Base-by-base conservation (phyloP, 192 early-diverging fungal species). In the Chytriomyces confervae region DNA sequence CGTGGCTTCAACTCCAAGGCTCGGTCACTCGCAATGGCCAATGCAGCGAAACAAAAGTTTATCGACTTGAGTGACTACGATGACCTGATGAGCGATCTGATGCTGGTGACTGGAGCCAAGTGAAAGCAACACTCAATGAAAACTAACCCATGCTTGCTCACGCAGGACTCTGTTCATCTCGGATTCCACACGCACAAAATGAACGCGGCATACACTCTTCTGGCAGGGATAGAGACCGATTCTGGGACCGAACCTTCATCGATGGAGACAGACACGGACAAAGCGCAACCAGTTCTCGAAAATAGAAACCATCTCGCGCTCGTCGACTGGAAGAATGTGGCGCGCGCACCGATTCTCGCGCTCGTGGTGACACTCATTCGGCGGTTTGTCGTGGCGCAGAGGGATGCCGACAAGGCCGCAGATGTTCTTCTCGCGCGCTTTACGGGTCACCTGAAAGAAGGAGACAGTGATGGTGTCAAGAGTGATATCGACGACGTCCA, bases 171-270 rank as follows among this genome's bases (percentile, higher is more conserved):
- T 44, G 47, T 86, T 43, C 84, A 73, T 77, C 79, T 88, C 23
- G 80, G 80, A 5, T 86, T 84, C 77, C 64, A 24, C 5, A 85
- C 87, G 1, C 87, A 88, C 69, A 88, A 88, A 77, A 86, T 86
- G 84, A 86, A 84, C 63, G 62, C 43, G 20, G 63, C 61, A 50
- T 83, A 78, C 69, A 76, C 73, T 63, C 64, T 62, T n/a, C 49
- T 65, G 23, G 70, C 13, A 7, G 6, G 43, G 46, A 43, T 50
- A 45, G 69, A 20, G 29, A 46, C 29, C 51, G 57, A 23, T 60
- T 46, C 72, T 16, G 53, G 61, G 18, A n/a, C 71, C 18, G 16
- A 64, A n/a, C 49, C 50, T 27, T n/a, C 29, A 6, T 24, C 44
- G 18, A 23, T 18, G 18, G 48, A 76, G 60, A 81, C 69, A 36